Evolutionary conservation across 2,329 filamentous ascomycete genomes (phyloP).

Genomic region (Calonectria leucothoes): DNA sequence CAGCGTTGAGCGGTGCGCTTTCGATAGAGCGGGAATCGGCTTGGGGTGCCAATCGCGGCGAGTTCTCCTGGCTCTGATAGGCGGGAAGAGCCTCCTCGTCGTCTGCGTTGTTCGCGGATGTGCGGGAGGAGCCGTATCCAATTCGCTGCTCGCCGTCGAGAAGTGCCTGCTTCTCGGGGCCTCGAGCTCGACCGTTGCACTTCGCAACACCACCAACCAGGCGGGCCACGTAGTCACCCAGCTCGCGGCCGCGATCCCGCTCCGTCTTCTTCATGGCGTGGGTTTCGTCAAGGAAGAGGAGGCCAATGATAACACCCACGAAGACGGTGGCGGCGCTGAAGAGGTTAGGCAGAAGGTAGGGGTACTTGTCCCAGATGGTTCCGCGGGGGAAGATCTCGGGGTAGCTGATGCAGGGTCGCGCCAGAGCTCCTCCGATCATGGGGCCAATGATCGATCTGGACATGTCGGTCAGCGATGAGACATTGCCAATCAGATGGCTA

Average conservation of each 20-base stretch:
- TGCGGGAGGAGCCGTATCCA: constrained; percentile 62
- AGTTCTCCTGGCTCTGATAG: constrained; percentile 73
- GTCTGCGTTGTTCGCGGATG: constrained; percentile 28
- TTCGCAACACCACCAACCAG: constrained; percentile 49
- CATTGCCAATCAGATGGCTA: neutral
- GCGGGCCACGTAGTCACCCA: constrained; percentile 77
- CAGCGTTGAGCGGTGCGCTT: constrained; percentile 29
- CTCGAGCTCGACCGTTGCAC: constrained; percentile 49
- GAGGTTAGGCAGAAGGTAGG: constrained; percentile 93
- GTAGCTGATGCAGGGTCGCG: constrained; percentile 86
- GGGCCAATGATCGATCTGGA: constrained; percentile 88
- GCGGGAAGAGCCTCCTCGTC: constrained; percentile 73
- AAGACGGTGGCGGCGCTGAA: constrained; percentile 85
- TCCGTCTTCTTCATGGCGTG: constrained; percentile 84
- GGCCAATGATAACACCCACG: constrained; percentile 79
- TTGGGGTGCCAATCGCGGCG: constrained; percentile 57
- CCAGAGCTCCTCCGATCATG: constrained; percentile 89
- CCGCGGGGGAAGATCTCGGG: constrained; percentile 77
- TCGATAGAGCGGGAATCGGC: constrained; percentile 34
- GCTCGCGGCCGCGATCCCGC: constrained; percentile 79
- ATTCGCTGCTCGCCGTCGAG: constrained; percentile 71
- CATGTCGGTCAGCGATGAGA: constrained; percentile 42
- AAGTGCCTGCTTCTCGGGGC: constrained; percentile 71
- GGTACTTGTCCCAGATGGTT: constrained; percentile 86
- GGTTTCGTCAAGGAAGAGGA: constrained; percentile 94